These are phyloP conservation scores for Pseudotsuga menziesii DNA, from an alignment of 75 land plant species.

Conservation along the genomic window DNA sequence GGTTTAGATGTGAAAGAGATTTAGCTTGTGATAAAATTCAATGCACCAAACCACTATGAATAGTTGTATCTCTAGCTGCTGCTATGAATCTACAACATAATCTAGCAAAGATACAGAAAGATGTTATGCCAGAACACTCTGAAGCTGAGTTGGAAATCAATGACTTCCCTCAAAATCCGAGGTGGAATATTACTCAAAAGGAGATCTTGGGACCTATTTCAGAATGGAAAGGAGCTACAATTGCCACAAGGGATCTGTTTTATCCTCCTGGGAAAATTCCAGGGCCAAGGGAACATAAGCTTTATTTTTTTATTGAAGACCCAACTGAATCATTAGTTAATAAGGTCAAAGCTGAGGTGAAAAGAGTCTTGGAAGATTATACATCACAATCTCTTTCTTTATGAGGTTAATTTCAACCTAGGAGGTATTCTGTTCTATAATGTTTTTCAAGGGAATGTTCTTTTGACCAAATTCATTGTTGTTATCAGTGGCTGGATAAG, in stretches of 20 bases:
- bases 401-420: constrained; percentile 81
- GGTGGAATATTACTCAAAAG: constrained; percentile 97
- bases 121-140: constrained; percentile 89
- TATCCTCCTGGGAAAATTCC: constrained; percentile 80
- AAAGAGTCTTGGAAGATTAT: constrained; percentile 84
- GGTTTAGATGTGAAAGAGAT: no score
- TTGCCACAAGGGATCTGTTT: constrained; percentile 91
- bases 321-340: constrained; percentile 89
- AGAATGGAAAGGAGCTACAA: constrained; percentile 96
- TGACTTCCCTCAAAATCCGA: constrained; percentile 97
- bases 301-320: constrained; percentile 94
- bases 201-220: constrained; percentile 98
- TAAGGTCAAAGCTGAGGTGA: constrained; percentile 85
- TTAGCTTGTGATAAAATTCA: no score
- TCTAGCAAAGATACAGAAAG: constrained; percentile 83
- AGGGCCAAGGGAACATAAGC: constrained; percentile 86
- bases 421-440: constrained; percentile 84
- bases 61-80: constrained; percentile 79
- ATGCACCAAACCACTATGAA: no score
- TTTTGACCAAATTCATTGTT: no score
- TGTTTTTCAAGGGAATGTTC: constrained; percentile 2
- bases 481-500: no score
- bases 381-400: constrained; percentile 59
- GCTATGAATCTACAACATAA: constrained; percentile 90
- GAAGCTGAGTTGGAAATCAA: constrained; percentile 97